Conservation (phyloP, 169 alveolate genomes). For the Plasmodium coatneyi region DNA sequence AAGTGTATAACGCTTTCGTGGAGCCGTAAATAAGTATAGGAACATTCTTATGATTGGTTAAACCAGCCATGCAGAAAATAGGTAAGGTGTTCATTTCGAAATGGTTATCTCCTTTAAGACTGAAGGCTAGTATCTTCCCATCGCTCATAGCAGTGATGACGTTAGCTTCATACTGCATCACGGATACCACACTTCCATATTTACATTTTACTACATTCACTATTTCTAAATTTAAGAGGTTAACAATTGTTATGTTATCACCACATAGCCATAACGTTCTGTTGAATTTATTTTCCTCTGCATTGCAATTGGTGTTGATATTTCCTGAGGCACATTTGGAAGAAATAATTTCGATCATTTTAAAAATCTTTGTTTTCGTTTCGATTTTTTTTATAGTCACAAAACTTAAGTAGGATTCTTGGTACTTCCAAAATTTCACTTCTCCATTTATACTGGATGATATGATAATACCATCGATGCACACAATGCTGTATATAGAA, state of each 20-base stretch:
- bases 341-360: conserved; percentile 72
- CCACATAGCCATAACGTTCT: conserved; percentile 75
- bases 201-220: conserved; percentile 47
- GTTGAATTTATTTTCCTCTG: conserved; percentile 32
- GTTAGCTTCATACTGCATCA: conserved; percentile 74
- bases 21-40: conserved; percentile 74
- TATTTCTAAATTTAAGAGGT: conserved; percentile 53
- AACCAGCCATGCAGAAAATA: conserved; percentile 72
- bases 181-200: conserved; percentile 71
- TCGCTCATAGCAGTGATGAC: conserved; percentile 76
- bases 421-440: conserved; percentile 76
- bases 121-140: conserved; percentile 67
- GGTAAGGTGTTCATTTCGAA: conserved; percentile 75
- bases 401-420: conserved; percentile 51
- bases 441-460: conserved; percentile 68
- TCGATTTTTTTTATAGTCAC: conserved; percentile 61
- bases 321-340: conserved; percentile 6
- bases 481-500: conserved; percentile 63
- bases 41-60: conserved; percentile 33
- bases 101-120: conserved; percentile 37
- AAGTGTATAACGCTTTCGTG: conserved; percentile 59
- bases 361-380: conserved; percentile 67
- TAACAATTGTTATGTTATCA: conserved; percentile 70
- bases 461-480: conserved; percentile 72
- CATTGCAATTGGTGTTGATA: background rate